Evolutionary conservation across 129 eudicot species (phyloP).

Genomic region (Smallanthus sonchifolius): DNA sequence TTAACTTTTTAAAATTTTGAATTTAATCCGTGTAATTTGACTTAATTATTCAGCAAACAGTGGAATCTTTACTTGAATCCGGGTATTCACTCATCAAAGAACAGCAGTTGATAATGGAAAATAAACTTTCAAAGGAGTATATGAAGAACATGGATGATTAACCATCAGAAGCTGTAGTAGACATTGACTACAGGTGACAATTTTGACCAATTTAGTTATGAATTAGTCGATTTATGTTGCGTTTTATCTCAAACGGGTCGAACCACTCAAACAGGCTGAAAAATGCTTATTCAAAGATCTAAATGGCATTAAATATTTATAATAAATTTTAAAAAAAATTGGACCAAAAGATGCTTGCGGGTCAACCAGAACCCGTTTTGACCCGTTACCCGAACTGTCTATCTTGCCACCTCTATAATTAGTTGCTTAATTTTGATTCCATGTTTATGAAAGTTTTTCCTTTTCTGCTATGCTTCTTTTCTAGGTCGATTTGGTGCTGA

Average conservation of each 20-base stretch:
- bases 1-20: background rate
- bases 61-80: conserved; percentile 87
- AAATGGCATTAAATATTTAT: background rate
- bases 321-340: background rate
- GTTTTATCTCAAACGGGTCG: background rate
- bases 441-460: background rate
- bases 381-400: background rate
- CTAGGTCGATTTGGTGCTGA: conserved; percentile 14
- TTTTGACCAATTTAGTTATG: background rate
- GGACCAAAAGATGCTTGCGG: background rate
- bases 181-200: background rate
- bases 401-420: background rate
- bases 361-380: background rate
- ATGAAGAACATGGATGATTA: conserved; percentile 87
- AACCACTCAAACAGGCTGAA: background rate
- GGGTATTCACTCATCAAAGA: conserved; percentile 88
- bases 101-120: conserved; percentile 74
- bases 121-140: conserved; percentile 89
- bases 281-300: background rate
- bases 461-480: background rate
- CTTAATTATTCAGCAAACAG: conserved; percentile 74
- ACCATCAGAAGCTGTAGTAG: conserved; percentile 7
- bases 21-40: background rate
- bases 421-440: background rate
- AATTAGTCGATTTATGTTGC: background rate